Evolutionary conservation across 2,329 filamentous ascomycete genomes (phyloP).

Genomic region (Pseudogymnoascus sp.): DNA sequence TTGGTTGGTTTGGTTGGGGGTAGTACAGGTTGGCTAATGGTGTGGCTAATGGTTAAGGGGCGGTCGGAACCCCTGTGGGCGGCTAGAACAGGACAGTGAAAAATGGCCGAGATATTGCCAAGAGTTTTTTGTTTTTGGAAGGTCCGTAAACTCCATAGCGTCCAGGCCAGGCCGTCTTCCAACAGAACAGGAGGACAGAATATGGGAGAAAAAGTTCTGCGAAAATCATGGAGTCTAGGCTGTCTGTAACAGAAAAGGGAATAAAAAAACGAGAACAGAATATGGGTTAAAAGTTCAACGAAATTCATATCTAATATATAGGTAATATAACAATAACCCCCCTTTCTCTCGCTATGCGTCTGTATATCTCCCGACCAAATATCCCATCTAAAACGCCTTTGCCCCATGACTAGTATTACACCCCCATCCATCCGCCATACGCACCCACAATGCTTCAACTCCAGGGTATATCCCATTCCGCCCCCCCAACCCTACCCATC

Average conservation of each 20-base stretch:
- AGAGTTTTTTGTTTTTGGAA: constrained; percentile 3
- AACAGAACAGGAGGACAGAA: background rate
- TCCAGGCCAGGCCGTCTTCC: background rate
- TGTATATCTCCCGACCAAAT: background rate
- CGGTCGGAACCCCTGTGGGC: background rate
- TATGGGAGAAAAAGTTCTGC: background rate
- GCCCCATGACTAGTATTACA: constrained; percentile 1
- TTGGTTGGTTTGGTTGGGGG: background rate
- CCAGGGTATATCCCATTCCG: constrained; percentile 4
- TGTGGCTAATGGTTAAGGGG: too few species aligned
- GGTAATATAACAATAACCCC: background rate
- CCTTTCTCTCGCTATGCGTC: background rate
- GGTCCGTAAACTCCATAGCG: background rate
- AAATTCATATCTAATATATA: background rate
- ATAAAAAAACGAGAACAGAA: background rate
- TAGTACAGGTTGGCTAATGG: background rate
- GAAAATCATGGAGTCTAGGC: background rate
- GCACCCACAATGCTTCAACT: background rate
- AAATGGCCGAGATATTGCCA: background rate
- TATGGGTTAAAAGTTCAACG: background rate
- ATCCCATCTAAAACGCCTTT: constrained; percentile 3
- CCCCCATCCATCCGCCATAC: background rate
- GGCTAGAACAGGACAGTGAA: background rate
- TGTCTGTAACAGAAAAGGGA: background rate
- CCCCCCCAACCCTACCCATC: background rate